These are phyloP conservation scores for Trypanosoma brucei DNA, from an alignment of 208 protist species.

Conservation along the genomic window DNA sequence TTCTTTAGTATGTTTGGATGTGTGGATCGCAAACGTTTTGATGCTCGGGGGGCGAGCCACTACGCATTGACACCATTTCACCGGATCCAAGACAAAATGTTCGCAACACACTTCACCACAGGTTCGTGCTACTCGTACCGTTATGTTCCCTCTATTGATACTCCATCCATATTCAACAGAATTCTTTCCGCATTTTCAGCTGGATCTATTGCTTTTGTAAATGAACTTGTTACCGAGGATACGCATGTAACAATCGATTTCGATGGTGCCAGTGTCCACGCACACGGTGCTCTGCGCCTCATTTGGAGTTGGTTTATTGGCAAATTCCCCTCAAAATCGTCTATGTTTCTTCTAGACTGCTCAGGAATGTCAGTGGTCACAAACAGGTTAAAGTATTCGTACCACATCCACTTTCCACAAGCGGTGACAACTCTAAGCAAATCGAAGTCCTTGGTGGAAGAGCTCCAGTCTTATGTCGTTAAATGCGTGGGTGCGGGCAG, in stretches of 20 bases:
- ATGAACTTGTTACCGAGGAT: slow-evolving; percentile 49
- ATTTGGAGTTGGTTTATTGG: slow-evolving; percentile 40
- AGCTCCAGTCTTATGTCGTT: slow-evolving; percentile 23
- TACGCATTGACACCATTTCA: slow-evolving; percentile 29
- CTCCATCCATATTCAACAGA: slow-evolving; percentile 39
- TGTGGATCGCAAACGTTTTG: background rate
- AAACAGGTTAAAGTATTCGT: slow-evolving; percentile 47
- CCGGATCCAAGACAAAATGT: slow-evolving; percentile 57
- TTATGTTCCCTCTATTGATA: slow-evolving; percentile 31
- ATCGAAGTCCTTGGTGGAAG: slow-evolving; percentile 19
- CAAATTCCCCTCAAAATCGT: slow-evolving; percentile 22
- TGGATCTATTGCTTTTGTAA: slow-evolving; percentile 38
- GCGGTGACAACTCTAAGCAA: slow-evolving; percentile 26
- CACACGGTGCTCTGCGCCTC: slow-evolving; percentile 29
- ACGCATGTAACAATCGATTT: slow-evolving; percentile 59
- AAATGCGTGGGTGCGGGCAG: background rate
- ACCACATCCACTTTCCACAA: slow-evolving; percentile 68
- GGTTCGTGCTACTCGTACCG: slow-evolving; percentile 52
- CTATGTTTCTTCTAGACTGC: slow-evolving; percentile 41
- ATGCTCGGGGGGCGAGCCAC: slow-evolving; percentile 21
- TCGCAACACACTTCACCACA: slow-evolving; percentile 63
- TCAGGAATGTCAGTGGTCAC: slow-evolving; percentile 40
- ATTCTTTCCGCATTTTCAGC: slow-evolving; percentile 35
- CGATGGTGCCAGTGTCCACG: slow-evolving; percentile 38
- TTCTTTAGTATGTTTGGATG: background rate